Evolutionary conservation across 1,284 basidiomycete species (phyloP), one percentile per base, ranked within the genome.

Genomic region (Sanghuangporus baumii): DNA sequence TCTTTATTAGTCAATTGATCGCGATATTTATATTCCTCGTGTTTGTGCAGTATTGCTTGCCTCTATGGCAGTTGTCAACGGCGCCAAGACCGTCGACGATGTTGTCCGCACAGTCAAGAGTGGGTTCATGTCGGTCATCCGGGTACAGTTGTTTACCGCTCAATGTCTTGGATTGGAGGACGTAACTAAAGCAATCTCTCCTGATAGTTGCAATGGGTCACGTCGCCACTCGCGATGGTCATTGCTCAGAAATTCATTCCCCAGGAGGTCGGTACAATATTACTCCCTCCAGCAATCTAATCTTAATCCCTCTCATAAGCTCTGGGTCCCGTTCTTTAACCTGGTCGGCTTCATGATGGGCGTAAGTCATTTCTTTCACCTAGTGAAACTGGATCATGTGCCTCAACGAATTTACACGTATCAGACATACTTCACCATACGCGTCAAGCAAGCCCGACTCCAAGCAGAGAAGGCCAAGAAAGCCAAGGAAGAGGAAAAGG

Each of bases 1-100:
- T 2, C 4, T 18, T 54, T 46, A 46, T 46, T n/a, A n/a, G 20
- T 14, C 43, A 31, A n/a, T n/a, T 23, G 31, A 26, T 34, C 18
- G 1, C 34, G 50, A 50, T 4, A 14, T 48, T 37, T 34, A 2
- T 34, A 4, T 20, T n/a, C 48, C 31, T 16, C 36, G 2, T 52
- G 9, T 26, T 47, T 51, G 54, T 41, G 46, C 64, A 79, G 79
- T 81, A 31, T 84, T 87, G 73, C 79, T 95, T 56, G 78, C 86
- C 0, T 91, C 85, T 54, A 90, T 94, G 86, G 91, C 93, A 5
- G 75, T 94, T 57, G 93, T 96, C 68, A 90, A 89, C 68, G 94
- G 94, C 48, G 91, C 90, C 12, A 84, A 81, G 68, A 84, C 86
- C 2, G 67, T 82, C 7, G 81, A 86, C 43, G 87, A 89, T 41